phyloP scores from a whole-genome alignment of 2,329 filamentous ascomycete species.

The Verticillium klebahnii region DNA sequence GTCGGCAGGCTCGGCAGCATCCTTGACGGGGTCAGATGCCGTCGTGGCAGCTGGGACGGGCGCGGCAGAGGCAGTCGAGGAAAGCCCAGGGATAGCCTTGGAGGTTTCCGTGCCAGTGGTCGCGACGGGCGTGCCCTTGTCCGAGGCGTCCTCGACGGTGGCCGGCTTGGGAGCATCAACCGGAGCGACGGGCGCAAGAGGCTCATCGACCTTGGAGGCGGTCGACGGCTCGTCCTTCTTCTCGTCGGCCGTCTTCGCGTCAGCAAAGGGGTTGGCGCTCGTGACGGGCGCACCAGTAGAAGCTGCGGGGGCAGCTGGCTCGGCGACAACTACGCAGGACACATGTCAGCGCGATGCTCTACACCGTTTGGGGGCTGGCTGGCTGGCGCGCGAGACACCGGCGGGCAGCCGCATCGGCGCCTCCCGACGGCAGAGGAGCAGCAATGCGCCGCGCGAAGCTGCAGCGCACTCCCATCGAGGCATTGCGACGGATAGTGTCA shows the following conservation, averaged over 20 bases:
- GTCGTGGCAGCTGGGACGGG: neutral
- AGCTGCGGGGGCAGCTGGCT: slow-evolving; percentile 21
- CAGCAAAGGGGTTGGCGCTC: neutral
- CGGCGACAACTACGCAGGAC: slow-evolving; percentile 13
- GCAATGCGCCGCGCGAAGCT: neutral
- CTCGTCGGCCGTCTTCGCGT: slow-evolving; percentile 9
- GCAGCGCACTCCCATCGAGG: neutral
- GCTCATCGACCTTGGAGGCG: slow-evolving; percentile 28
- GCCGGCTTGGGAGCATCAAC: slow-evolving; percentile 24
- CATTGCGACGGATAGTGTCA: slow-evolving; percentile 7
- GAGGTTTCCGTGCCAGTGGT: neutral
- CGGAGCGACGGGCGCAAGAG: slow-evolving; percentile 16
- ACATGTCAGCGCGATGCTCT: neutral
- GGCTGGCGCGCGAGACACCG: neutral
- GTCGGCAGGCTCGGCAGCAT: slow-evolving; percentile 8
- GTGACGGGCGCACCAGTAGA: slow-evolving; percentile 19
- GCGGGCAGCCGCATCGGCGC: neutral
- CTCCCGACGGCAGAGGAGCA: neutral
- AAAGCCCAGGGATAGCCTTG: neutral
- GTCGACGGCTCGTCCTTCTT: slow-evolving; percentile 17
- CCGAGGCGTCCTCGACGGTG: slow-evolving; percentile 7
- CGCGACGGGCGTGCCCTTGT: slow-evolving; percentile 9
- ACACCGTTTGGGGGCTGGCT: neutral
- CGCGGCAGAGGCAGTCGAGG: neutral
- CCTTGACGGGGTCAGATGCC: neutral